A percentile compares a stretch with the other conserved stretches of the same genome.
phyloP scores from a whole-genome alignment of 306 rosid genomes.

The Carpinus fangiana region DNA sequence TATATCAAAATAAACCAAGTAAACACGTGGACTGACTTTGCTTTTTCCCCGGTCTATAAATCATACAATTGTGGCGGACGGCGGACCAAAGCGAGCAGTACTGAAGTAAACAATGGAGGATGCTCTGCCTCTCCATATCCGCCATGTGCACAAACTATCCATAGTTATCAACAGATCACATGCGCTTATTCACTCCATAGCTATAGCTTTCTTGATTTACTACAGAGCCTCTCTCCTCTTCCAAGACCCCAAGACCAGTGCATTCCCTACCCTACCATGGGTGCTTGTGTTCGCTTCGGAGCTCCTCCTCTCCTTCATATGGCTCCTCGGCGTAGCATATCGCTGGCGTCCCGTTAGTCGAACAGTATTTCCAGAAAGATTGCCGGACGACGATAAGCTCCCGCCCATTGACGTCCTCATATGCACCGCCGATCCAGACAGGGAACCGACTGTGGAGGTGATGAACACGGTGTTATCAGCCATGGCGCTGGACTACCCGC shows the following conservation, averaged over 20 bases:
- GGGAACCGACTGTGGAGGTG: constrained; percentile 68
- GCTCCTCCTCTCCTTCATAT: constrained; percentile 56
- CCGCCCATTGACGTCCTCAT: constrained; percentile 65
- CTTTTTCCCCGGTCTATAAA: too few species aligned
- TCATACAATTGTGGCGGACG: too few species aligned
- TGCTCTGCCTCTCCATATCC: constrained; percentile 38
- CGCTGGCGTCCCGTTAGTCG: constrained; percentile 58
- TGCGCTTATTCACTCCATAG: constrained; percentile 46
- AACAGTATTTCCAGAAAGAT: constrained; percentile 51
- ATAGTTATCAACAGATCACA: constrained; percentile 53
- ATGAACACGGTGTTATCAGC: constrained; percentile 79
- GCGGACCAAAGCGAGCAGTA: not conserved
- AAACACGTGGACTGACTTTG: too few species aligned
- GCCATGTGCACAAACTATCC: constrained; percentile 42
- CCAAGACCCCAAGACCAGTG: constrained; percentile 27
- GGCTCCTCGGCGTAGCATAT: constrained; percentile 60
- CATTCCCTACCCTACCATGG: constrained; percentile 43
- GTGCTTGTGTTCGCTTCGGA: constrained; percentile 56
- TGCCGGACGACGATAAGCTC: constrained; percentile 54
- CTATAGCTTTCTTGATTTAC: constrained; percentile 49
- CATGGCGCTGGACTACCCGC: constrained; percentile 73
- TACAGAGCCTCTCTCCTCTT: constrained; percentile 49
- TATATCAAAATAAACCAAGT: too few species aligned
- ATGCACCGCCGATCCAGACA: constrained; percentile 68
- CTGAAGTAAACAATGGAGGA: constrained; percentile 37